These are phyloP conservation scores for Eragrostis tef DNA, from an alignment of 202 grass and related monocot genomes.

Conservation along the genomic window DNA sequence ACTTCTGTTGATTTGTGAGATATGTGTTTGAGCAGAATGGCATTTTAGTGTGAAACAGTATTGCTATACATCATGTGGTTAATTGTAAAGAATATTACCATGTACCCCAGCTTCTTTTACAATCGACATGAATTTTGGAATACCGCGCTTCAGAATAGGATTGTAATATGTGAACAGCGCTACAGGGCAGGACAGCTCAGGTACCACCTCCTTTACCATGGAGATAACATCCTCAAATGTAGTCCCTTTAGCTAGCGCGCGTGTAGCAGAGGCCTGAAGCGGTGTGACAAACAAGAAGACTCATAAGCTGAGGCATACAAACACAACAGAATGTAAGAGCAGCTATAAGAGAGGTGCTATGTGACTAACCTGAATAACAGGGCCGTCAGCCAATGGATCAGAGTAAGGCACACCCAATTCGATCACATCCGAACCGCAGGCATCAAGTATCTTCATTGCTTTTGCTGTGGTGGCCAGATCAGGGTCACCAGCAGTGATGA, in stretches of 20 bases:
- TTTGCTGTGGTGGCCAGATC: conserved; percentile 77
- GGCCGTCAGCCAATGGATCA: conserved; percentile 91
- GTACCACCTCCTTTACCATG: conserved; percentile 88
- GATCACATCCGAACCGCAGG: conserved; percentile 80
- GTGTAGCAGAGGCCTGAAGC: conserved; percentile 85
- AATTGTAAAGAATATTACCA: conserved; percentile 57
- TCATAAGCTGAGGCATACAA: not conserved
- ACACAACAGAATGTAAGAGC: not conserved
- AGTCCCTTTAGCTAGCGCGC: conserved; percentile 79
- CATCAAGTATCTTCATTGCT: conserved; percentile 86
- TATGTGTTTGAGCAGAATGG: not conserved
- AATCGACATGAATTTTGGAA: conserved; percentile 79
- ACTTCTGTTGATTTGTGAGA: not conserved
- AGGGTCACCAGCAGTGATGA: conserved; percentile 91
- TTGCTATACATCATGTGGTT: conserved; percentile 2
- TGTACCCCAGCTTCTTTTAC: conserved; percentile 84
- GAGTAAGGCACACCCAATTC: conserved; percentile 94
- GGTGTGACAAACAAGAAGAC: conserved; percentile 10
- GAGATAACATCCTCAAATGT: conserved; percentile 92
- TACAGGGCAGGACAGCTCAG: conserved; percentile 87
- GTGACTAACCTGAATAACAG: conserved; percentile 80
- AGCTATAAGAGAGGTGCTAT: not conserved
- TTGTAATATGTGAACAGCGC: conserved; percentile 97
- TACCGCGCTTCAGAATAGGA: conserved; percentile 91
- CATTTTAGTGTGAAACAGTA: not conserved